Base-by-base conservation (phyloP, 2,329 filamentous ascomycete species). In the Chalara sp. region DNA sequence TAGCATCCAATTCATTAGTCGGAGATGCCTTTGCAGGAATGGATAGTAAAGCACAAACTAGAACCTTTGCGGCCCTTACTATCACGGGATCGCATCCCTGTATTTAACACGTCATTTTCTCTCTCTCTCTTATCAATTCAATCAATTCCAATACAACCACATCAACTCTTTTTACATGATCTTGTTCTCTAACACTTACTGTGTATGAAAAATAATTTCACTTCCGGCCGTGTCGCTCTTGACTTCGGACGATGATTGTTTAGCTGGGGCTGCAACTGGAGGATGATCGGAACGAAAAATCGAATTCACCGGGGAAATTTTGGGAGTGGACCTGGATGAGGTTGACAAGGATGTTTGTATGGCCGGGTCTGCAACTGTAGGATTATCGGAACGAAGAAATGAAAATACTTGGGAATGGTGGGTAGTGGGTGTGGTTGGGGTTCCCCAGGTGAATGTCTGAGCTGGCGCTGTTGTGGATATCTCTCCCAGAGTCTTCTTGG, bases 11-110 rank as follows among this genome's bases (percentile, higher is more conserved):
- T 21, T 46, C 50, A 40, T 53, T 35, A 10, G 33, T 48, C 31
- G 55, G 5, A 35, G 57, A 44, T 21, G 11, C 32, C 44, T 42
- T 39, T 39, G 35, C 21, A 21, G 21, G 21, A 21, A n/a, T 39
- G 8, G 35, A n/a, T 39, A 39, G 8, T 10, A 39, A 39, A 39
- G 35, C 10, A n/a, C n/a, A 10, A n/a, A 10, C n/a, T 10, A 10
- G n/a, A n/a, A n/a, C n/a, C 10, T 39, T 3, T 10, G 10, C 2
- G n/a, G 10, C 35, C 10, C 35, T 39, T 39, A 10, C n/a, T n/a
- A 2, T 10, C 35, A n/a, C 8, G 35, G 35, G 35, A 10, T 39
- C n/a, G 3, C 35, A 39, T 3, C 3, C 21, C 21, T 21, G 21
- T 21, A 21, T 21, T 21, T 21, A 21, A 21, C 21, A 21, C 21